Conservation (phyloP, 495 filamentous ascomycete genomes). For the Talaromyces proteolyticus region DNA sequence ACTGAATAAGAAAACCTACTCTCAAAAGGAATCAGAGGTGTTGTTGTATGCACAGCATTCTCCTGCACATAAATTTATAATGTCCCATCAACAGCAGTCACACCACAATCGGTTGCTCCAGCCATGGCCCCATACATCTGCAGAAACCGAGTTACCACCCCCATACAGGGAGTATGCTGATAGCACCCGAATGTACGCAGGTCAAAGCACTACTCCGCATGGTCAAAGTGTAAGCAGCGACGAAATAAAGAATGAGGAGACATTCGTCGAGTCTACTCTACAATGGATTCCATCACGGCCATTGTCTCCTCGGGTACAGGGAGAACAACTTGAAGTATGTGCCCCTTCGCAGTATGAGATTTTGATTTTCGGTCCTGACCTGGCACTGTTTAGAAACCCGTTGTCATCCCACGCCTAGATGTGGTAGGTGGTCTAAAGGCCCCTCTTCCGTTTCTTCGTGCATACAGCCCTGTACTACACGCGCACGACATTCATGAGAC, state of each 20-base stretch:
- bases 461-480: constrained; percentile 6
- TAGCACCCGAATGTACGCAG: neutral
- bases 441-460: constrained; percentile 7
- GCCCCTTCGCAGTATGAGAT: neutral
- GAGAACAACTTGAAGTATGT: neutral
- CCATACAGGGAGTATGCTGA: neutral
- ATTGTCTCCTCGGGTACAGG: neutral
- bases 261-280: neutral
- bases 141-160: too few species aligned
- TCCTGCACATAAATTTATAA: too few species aligned
- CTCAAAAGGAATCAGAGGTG: too few species aligned
- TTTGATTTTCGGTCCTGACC: neutral
- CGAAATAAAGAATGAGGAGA: neutral
- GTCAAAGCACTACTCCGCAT: neutral
- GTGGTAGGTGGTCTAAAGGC: neutral
- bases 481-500: neutral
- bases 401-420: neutral
- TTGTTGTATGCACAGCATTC: too few species aligned
- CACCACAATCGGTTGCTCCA: too few species aligned
- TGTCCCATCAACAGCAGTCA: too few species aligned
- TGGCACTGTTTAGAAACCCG: neutral
- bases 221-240: neutral
- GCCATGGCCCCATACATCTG: too few species aligned
- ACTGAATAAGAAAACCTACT: too few species aligned
- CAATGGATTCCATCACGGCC: neutral